phyloP scores from a whole-genome alignment of 495 filamentous ascomycete species.

The Opeltia flavorubescens region DNA sequence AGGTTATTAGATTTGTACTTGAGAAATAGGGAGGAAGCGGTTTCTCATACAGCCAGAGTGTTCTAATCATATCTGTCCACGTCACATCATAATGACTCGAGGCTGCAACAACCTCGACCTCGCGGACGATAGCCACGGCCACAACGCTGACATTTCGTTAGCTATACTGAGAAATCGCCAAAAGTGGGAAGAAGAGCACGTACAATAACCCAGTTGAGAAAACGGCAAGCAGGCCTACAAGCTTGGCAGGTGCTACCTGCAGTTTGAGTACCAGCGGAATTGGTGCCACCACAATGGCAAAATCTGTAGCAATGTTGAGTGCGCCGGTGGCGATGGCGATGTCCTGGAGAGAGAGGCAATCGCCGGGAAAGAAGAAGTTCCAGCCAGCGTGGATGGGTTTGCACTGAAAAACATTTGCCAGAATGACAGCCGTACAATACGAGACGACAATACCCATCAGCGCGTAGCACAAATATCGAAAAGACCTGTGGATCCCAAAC shows the following conservation, averaged over 20 bases:
- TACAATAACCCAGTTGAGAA: conserved; percentile 24
- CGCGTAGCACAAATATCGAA: neutral
- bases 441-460: neutral
- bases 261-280: conserved; percentile 33
- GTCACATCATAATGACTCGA: neutral
- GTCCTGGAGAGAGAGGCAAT: conserved; percentile 29
- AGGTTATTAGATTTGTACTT: too few relatives aligned
- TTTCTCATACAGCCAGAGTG: neutral
- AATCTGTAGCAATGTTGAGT: conserved; percentile 32
- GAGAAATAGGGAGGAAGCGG: too few relatives aligned
- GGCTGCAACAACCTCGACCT: neutral
- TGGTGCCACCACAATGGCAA: conserved; percentile 31
- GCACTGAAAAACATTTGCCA: neutral
- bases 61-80: neutral
- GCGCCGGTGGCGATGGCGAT: conserved; percentile 33
- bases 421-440: neutral
- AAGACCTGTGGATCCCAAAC: neutral
- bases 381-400: neutral
- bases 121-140: neutral
- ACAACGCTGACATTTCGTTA: neutral
- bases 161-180: neutral
- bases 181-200: neutral
- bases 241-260: conserved; percentile 31
- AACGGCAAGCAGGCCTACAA: conserved; percentile 31
- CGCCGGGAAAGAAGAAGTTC: neutral